phyloP scores from a whole-genome alignment of 129 eudicot genomes.

The Scalesia atractyloides region DNA sequence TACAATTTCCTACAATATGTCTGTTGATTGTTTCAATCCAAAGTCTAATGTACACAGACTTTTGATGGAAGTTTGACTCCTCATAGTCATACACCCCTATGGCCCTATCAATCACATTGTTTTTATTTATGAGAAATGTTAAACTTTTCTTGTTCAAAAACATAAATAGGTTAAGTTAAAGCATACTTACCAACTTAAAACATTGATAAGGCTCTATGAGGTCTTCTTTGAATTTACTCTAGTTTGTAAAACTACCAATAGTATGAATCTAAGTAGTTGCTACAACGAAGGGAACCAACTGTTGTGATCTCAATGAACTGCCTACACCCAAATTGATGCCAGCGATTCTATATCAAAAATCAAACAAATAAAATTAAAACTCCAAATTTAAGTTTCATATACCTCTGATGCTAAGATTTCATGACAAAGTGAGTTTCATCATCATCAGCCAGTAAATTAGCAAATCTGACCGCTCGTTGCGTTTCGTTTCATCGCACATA shows the following conservation, averaged over 20 bases:
- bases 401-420: too few relatives aligned
- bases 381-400: too few relatives aligned
- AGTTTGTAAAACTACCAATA: constrained; percentile 65
- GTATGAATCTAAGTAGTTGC: background rate
- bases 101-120: too few relatives aligned
- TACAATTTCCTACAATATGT: background rate
- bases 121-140: background rate
- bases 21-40: constrained; percentile 6
- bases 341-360: too few relatives aligned
- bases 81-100: constrained; percentile 2
- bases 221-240: constrained; percentile 43
- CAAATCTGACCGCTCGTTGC: too few relatives aligned
- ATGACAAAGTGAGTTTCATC: too few relatives aligned
- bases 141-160: constrained; percentile 20
- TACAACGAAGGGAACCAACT: too few relatives aligned
- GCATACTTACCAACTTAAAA: constrained; percentile 55
- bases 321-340: too few relatives aligned
- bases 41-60: constrained; percentile 1
- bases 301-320: too few relatives aligned
- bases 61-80: constrained; percentile 9
- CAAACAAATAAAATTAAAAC: too few relatives aligned
- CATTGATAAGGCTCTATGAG: constrained; percentile 31
- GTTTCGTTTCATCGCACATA: too few relatives aligned
- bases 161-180: constrained; percentile 13
- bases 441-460: too few relatives aligned